Base-by-base conservation (phyloP, 73 alveolate genomes). In the Symbiodinium natans region DNA sequence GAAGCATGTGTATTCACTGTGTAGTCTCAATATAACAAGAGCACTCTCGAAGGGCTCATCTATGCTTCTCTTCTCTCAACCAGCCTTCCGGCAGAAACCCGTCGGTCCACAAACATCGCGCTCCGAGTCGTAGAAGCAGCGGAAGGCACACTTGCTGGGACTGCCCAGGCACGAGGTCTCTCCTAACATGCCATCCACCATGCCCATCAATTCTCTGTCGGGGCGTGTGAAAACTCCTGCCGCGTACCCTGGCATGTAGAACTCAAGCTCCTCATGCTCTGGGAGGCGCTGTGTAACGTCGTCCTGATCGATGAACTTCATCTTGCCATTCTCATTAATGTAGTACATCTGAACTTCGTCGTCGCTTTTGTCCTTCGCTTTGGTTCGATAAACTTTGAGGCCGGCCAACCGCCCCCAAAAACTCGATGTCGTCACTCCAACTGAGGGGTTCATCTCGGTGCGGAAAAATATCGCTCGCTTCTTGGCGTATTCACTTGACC, bases 71-170 rank as follows among this genome's bases (percentile, higher is more conserved):
- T 10, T 21, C n/a, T 6, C 29, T 29, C 38, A 21, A 10, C 75
- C 77, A 25, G 80, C 40, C 84, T n/a, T n/a, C 84, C 31, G 43
- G 84, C 84, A 74, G 29, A 74, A 74, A 29, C 43, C 84, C 84
- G 31, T 43, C n/a, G 84, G 84, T 17, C 84, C 84, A 29, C 84
- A 74, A 2, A 74, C 84, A n/a, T 74, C 84, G 27, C 31, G 41
- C 84, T 74, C 84, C 13, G 42, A n/a, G 42, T 74, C 84, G 31
- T 74, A 74, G 84, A 74, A 74, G 84, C 84, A 74, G 84, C 84
- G 84, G 41, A 74, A 74, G n/a, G 84, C 84, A 34, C 84, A 74
- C 21, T 73, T 73, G 84, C 84, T 74, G 42, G 83, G 41, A 5
- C 5, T n/a, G 41, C 39, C 41, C 84, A 74, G 6, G 84, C 84